Conservation (phyloP, 305 asterid genomes). For the Ruellia speciosa region DNA sequence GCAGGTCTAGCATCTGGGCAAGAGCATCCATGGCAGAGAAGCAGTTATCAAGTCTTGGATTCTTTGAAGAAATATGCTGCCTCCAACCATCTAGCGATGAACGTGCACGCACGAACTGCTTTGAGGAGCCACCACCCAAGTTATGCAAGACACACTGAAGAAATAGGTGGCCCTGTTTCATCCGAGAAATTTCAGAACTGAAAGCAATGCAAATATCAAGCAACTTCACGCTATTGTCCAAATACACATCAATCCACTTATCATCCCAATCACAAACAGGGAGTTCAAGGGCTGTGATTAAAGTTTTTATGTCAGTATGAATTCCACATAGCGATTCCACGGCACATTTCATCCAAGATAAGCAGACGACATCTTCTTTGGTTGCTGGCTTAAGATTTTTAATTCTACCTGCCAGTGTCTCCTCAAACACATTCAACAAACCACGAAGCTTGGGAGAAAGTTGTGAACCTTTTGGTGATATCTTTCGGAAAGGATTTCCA, state of each 20-base stretch:
- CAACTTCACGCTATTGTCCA: slow-evolving; percentile 68
- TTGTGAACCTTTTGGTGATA: slow-evolving; percentile 51
- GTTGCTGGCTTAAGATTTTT: slow-evolving; percentile 47
- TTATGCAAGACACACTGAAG: slow-evolving; percentile 57
- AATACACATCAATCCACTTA: slow-evolving; percentile 77
- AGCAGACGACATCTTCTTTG: slow-evolving; percentile 51
- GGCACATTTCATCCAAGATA: slow-evolving; percentile 71
- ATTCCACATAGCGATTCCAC: slow-evolving; percentile 58
- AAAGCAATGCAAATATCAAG: slow-evolving; percentile 75
- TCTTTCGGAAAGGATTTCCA: slow-evolving; percentile 78
- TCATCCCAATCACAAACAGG: slow-evolving; percentile 82
- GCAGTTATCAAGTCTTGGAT: slow-evolving; percentile 64
- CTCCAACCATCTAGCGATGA: slow-evolving; percentile 76
- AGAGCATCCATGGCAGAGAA: slow-evolving; percentile 52
- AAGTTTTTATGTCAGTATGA: slow-evolving; percentile 57
- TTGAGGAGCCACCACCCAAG: slow-evolving; percentile 33
- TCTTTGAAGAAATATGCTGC: slow-evolving; percentile 54
- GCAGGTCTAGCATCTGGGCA: slow-evolving; percentile 51
- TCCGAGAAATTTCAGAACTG: slow-evolving; percentile 71
- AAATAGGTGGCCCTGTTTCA: slow-evolving; percentile 67
- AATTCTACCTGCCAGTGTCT: slow-evolving; percentile 51
- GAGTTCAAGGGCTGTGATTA: slow-evolving; percentile 64
- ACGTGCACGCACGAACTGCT: slow-evolving; percentile 47
- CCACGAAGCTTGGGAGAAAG: slow-evolving; percentile 54
- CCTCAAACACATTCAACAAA: slow-evolving; percentile 59